Evolutionary conservation across 371 early-diverging fungal genomes (phyloP).

Genomic region (Mortierella sp.): DNA sequence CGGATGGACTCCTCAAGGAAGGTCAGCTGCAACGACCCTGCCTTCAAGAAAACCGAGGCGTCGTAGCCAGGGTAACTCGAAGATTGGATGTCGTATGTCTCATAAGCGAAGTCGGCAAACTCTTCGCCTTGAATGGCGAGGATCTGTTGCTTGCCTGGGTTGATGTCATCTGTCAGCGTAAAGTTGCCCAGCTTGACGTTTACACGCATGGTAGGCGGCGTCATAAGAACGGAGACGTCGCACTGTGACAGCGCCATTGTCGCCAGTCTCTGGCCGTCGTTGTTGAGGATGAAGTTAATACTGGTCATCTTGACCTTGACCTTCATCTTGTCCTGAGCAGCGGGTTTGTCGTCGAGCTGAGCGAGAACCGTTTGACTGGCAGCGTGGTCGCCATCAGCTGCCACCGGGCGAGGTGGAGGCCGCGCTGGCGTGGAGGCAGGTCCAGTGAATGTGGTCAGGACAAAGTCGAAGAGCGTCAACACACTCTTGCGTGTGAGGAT

Average conservation of each 20-base stretch:
- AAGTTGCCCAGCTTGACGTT: conserved; percentile 91
- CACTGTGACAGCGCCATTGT: conserved; percentile 82
- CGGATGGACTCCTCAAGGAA: conserved; percentile 76
- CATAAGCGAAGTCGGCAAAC: conserved; percentile 88
- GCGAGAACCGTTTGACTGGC: conserved; percentile 20
- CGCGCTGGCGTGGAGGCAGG: conserved; percentile 31
- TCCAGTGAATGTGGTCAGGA: conserved; percentile 86
- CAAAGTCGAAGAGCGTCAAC: conserved; percentile 86
- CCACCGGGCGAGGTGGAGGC: conserved; percentile 12
- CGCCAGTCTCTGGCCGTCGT: conserved; percentile 85
- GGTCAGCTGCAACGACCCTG: conserved; percentile 86
- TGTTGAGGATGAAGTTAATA: conserved; percentile 87
- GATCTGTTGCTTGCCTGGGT: conserved; percentile 65
- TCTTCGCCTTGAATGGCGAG: conserved; percentile 92
- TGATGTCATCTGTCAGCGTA: conserved; percentile 76
- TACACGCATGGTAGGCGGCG: conserved; percentile 73
- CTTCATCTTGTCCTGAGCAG: conserved; percentile 63
- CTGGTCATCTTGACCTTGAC: conserved; percentile 85
- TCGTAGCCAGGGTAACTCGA: conserved; percentile 90
- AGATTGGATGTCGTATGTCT: conserved; percentile 71
- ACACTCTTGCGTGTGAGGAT: conserved; percentile 90
- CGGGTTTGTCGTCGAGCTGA: conserved; percentile 27
- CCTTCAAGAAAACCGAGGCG: conserved; percentile 78
- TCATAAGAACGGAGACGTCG: conserved; percentile 76
- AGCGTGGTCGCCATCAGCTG: conserved; percentile 8